Conservation (phyloP, 768 basidiomycete species). For the Boletus rubescentipes region DNA sequence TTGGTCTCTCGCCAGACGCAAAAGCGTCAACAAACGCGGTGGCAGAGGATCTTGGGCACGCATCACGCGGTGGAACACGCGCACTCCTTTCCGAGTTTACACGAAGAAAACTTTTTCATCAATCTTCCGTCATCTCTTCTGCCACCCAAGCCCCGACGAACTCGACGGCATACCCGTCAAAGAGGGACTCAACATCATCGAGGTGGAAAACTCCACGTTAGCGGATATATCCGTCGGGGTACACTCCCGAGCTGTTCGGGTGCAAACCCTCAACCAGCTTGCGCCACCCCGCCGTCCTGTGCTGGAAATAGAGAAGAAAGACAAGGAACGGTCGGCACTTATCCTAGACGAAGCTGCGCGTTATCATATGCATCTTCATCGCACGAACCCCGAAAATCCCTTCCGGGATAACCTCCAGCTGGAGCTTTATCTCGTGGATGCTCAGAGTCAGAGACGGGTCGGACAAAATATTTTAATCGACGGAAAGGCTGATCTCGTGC, state of each 20-base stretch:
- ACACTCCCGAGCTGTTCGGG: conserved; percentile 37
- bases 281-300: conserved; percentile 36
- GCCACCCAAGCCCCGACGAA: conserved; percentile 31
- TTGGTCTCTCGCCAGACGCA: conserved; percentile 53
- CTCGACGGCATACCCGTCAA: conserved; percentile 34
- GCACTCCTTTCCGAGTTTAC: conserved; percentile 52
- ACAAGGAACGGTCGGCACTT: conserved; percentile 36
- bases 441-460: conserved; percentile 40
- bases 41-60: conserved; percentile 53
- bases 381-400: conserved; percentile 47
- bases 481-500: conserved; percentile 48
- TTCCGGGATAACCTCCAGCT: conserved; percentile 48
- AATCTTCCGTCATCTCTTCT: conserved; percentile 47
- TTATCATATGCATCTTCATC: conserved; percentile 58
- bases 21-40: conserved; percentile 34
- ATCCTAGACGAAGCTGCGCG: conserved; percentile 57
- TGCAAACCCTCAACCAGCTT: conserved; percentile 47
- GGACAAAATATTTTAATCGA: conserved; percentile 48
- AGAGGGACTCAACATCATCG: conserved; percentile 45
- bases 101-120: conserved; percentile 48
- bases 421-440: conserved; percentile 52
- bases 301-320: conserved; percentile 38
- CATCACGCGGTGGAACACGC: conserved; percentile 54
- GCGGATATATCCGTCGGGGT: conserved; percentile 55
- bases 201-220: conserved; percentile 41